Evolutionary conservation across 345 rosid genomes (phyloP), one percentile per base, ranked within the genome.

Genomic region (Pistacia vera): DNA sequence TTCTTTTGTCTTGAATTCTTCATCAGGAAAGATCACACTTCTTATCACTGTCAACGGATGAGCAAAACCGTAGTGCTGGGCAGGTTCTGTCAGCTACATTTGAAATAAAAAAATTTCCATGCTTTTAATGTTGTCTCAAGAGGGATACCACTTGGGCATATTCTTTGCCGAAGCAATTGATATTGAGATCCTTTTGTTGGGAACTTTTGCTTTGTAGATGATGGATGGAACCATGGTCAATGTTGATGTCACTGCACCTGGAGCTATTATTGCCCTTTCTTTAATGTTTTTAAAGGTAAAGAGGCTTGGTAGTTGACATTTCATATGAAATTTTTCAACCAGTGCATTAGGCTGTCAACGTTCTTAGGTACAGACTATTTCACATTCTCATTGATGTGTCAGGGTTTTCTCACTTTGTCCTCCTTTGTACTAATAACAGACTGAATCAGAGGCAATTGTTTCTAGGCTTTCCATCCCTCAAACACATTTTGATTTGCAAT

Each of bases 201-300:
- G 55, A 46, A 61, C 79, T 48, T 25, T 10, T 79, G 36, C 77
- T 80, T 71, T 78, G 69, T 79, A 93, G 98, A 88, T 92, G 87
- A 88, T 89, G 89, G 99, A 95, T 75, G 96, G 90, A 76, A 80
- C 85, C 66, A 77, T 83, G 35, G 86, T 95, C 70, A 92, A 92
- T 88, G 89, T 93, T 84, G 96, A 95, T 86, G 97, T 95, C 46
- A 91, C 99, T 63, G 97, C 99, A 76, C 98, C 99, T 81, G 99
- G 99, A 74, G 95, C 98, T 48, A 88, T 87, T 77, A 86, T 95
- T 71, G 97, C 98, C 71, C 97, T 95, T 76, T 84, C 97, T 75
- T 82, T 95, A 66, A 93, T 95, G 97, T 95, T 90, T 85, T 79
- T 95, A 65, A 95, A 95, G 92, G 99, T 93, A 71, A 78, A 22